A percentile compares a stretch with the other conserved stretches of the same genome.
Conservation (phyloP, 306 rosid genomes). For the Boehmeria nivea region DNA sequence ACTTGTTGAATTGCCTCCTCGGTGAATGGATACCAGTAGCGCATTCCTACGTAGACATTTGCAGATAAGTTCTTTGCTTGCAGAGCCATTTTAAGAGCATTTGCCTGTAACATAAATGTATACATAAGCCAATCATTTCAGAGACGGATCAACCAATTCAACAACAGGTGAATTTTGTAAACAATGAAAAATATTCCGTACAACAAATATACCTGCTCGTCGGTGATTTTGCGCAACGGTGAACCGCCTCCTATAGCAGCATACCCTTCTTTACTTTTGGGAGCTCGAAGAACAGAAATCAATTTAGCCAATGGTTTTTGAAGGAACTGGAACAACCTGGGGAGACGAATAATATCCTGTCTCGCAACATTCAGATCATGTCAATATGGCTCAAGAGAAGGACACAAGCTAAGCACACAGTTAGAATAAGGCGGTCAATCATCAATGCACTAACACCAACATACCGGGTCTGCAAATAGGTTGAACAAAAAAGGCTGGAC, state of each 20-base stretch:
- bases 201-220: slow-evolving; percentile 67
- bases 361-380: slow-evolving; percentile 10
- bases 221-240: slow-evolving; percentile 90
- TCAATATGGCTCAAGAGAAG: slow-evolving; percentile 13
- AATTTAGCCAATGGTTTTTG: slow-evolving; percentile 79
- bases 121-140: slow-evolving; percentile 1
- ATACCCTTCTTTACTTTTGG: slow-evolving; percentile 96
- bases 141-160: slow-evolving; percentile 6
- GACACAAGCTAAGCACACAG: background rate
- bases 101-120: slow-evolving; percentile 58
- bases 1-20: slow-evolving; percentile 96
- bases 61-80: slow-evolving; percentile 67
- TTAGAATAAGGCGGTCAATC: background rate
- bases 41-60: slow-evolving; percentile 87
- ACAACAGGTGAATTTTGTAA: background rate
- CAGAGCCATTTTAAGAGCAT: slow-evolving; percentile 78
- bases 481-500: slow-evolving; percentile 94
- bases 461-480: slow-evolving; percentile 95
- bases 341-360: slow-evolving; percentile 96
- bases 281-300: slow-evolving; percentile 86
- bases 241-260: slow-evolving; percentile 99
- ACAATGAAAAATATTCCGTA: background rate
- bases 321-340: slow-evolving; percentile 79
- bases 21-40: slow-evolving; percentile 98
- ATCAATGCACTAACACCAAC: slow-evolving; percentile 17